Base-by-base conservation (phyloP, 78 protist species). In the slime mould (Dictyostelium discoideum) region DNA sequence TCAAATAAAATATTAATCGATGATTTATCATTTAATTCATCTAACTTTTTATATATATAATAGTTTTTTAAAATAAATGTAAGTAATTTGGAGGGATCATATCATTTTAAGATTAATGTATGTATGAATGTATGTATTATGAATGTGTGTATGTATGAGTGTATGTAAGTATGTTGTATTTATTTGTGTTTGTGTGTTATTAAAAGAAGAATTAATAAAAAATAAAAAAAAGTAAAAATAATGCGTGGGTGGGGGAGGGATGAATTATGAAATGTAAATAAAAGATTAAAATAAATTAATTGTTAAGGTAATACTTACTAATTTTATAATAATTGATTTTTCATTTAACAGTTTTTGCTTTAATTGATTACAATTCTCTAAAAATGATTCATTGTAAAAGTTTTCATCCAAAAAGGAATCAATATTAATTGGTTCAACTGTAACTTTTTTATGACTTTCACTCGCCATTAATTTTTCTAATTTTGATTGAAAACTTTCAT, bases 311-410 rank as follows among this genome's bases (percentile, higher is more conserved):
- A 5, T 44, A 82, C 77, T 11, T 89, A 89, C 94, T 3, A 89
- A 46, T 10, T 24, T 69, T 18, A 54, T 22, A 6, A 89, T 82
- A 10, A 76, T 37, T 18, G 72, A 11, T 72, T 42, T 89, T 37
- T 89, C 94, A 22, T 80, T 82, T 39, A 32, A 20, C n/a, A 89
- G n/a, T 60, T 60, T 13, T 50, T 82, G 39, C n/a, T 82, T 89
- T 39, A 89, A 48, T 40, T 24, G 37, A 48, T 29, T 37, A 6
- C 24, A 65, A 63, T 82, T 69, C 0, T 14, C 24, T n/a, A 89
- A 82, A 42, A 46, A 89, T 0, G 77, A 42, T 81, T 89, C 94
- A 82, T 89, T 89, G 32, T 40, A 26, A 67, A 89, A 81, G 40
- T 89, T 48, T 24, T 80, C 74, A 82, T 89, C 44, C 5, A 89